Evolutionary conservation across 768 basidiomycete genomes (phyloP).

Genomic region (Lactifluus piperatus): DNA sequence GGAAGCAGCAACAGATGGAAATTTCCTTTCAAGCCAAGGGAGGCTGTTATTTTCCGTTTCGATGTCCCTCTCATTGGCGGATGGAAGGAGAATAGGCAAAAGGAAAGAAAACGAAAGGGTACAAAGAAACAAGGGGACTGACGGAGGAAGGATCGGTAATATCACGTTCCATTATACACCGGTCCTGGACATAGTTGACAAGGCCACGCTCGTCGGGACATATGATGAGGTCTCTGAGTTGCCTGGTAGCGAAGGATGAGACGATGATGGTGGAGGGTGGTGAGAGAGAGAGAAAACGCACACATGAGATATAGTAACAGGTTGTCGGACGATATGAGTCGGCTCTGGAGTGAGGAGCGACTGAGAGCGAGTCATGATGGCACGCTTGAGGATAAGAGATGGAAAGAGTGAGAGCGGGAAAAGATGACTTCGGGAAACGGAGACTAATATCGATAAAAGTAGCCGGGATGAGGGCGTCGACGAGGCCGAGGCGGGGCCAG

Average conservation of each 20-base stretch:
- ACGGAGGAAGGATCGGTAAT: conserved; percentile 40
- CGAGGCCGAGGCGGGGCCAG: too few relatives aligned
- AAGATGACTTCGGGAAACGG: background rate
- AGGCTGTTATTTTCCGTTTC: background rate
- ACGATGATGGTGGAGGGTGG: conserved; percentile 8
- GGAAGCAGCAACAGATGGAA: background rate
- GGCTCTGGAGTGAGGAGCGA: conserved; percentile 40
- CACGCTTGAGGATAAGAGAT: background rate
- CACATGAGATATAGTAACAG: conserved; percentile 56
- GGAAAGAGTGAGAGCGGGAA: background rate
- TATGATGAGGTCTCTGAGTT: conserved; percentile 70
- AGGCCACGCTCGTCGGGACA: conserved; percentile 60
- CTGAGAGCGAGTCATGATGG: conserved; percentile 40
- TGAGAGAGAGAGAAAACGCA: conserved; percentile 24
- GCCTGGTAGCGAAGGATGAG: conserved; percentile 33
- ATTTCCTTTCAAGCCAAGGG: background rate
- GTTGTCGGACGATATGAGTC: conserved; percentile 33
- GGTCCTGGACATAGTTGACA: conserved; percentile 50
- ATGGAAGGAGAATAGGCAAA: too few relatives aligned
- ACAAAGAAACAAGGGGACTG: conserved; percentile 21
- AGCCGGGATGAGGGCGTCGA: too few relatives aligned
- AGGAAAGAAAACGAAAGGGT: too few relatives aligned
- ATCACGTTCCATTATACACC: conserved; percentile 54
- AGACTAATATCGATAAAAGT: too few relatives aligned
- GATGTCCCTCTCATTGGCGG: background rate